Evolutionary conservation across 2,329 filamentous ascomycete species (phyloP).

Genomic region (Fusarium secorum): DNA sequence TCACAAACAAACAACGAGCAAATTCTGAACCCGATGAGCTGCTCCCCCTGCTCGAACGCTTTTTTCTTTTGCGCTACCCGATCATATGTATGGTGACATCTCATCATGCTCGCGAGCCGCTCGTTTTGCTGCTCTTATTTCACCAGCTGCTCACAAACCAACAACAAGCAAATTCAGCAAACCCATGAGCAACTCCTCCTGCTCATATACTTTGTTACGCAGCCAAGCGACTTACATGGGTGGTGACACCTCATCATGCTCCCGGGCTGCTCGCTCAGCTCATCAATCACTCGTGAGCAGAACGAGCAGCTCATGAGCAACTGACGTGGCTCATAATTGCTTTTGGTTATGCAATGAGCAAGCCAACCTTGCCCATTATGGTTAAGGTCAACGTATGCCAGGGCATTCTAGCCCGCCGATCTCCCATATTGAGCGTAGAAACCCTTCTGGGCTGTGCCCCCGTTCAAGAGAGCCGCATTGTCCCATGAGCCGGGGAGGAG

Average conservation of each 20-base stretch:
- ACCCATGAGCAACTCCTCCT: neutral
- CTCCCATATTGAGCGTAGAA: neutral
- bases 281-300: neutral
- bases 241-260: accelerated
- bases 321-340: neutral
- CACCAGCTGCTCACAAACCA: neutral
- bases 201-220: neutral
- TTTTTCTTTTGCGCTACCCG: neutral
- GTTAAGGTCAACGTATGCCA: neutral
- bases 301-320: neutral
- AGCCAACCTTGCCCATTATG: neutral
- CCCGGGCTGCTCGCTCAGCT: neutral
- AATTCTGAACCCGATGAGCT: no score
- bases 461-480: neutral
- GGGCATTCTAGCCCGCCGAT: neutral
- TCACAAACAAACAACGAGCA: neutral
- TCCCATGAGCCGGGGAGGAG: accelerated
- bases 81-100: accelerated
- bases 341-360: neutral
- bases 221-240: accelerated
- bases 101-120: no score
- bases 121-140: neutral
- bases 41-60: neutral
- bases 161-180: neutral
- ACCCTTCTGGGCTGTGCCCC: accelerated